A percentile compares a stretch with the other conserved stretches of the same genome.
phyloP scores from a whole-genome alignment of 768 basidiomycete genomes.

The Termitomyces sp. region DNA sequence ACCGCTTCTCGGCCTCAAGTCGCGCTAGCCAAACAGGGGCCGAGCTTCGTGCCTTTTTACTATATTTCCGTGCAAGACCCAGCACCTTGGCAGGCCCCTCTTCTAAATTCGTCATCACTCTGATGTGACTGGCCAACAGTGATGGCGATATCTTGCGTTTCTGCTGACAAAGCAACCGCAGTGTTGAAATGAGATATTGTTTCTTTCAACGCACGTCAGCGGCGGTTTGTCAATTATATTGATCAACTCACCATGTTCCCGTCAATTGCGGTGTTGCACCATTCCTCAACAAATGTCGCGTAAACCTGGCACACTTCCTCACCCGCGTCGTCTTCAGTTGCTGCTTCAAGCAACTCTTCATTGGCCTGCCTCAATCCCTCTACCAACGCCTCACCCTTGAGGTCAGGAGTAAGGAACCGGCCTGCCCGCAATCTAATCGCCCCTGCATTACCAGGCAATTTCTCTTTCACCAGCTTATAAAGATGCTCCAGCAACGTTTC shows the following conservation, averaged over 20 bases:
- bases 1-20: constrained; percentile 36
- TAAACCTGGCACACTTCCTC: constrained; percentile 32
- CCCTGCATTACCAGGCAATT: constrained; percentile 27
- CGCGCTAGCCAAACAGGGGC: constrained; percentile 49
- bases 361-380: constrained; percentile 33
- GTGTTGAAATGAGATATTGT: constrained; percentile 44
- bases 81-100: constrained; percentile 28
- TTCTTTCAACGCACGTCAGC: constrained; percentile 35
- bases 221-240: not conserved
- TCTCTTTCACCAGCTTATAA: constrained; percentile 26
- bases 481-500: constrained; percentile 32
- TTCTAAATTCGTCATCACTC: constrained; percentile 16
- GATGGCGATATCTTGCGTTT: constrained; percentile 18
- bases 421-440: constrained; percentile 31
- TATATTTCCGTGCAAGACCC: constrained; percentile 41
- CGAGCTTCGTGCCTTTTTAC: constrained; percentile 26
- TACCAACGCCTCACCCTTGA: constrained; percentile 29
- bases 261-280: constrained; percentile 39
- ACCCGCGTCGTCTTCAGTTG: constrained; percentile 14
- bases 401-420: constrained; percentile 24
- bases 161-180: constrained; percentile 28
- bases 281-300: constrained; percentile 48
- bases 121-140: constrained; percentile 27
- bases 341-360: constrained; percentile 28
- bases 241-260: constrained; percentile 36